Conservation (phyloP, 371 early-diverging fungal species). For the Umbelopsis sp. region DNA sequence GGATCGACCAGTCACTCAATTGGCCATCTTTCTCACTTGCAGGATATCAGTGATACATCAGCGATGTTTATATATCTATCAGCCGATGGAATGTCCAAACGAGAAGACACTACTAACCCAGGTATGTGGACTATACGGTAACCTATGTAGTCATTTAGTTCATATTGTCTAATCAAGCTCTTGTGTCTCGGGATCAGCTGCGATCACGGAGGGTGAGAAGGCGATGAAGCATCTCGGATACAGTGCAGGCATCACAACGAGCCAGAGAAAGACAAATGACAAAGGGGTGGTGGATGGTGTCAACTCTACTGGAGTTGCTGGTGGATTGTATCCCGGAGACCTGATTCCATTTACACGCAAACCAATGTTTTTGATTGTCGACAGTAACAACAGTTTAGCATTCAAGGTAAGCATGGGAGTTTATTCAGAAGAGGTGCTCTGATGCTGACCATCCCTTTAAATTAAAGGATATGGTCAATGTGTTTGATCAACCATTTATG, state of each 20-base stretch:
- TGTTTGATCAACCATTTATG: constrained; percentile 88
- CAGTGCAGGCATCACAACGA: constrained; percentile 70
- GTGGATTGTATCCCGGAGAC: constrained; percentile 86
- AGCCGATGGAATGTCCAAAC: constrained; percentile 71
- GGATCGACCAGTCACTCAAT: neutral
- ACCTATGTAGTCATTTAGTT: neutral
- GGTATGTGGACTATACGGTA: constrained; percentile 21
- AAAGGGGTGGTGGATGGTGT: constrained; percentile 20
- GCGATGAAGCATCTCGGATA: constrained; percentile 51
- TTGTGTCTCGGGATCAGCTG: too few relatives aligned
- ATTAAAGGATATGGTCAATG: constrained; percentile 62
- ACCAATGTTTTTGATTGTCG: constrained; percentile 90
- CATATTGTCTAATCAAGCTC: neutral
- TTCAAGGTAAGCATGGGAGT: constrained; percentile 59
- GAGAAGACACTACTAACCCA: constrained; percentile 17
- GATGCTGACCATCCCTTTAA: too few relatives aligned
- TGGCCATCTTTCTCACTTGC: constrained; percentile 19
- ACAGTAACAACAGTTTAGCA: constrained; percentile 81
- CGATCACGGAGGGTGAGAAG: neutral
- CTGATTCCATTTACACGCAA: constrained; percentile 92
- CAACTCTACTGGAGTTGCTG: constrained; percentile 14
- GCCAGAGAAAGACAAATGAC: constrained; percentile 41
- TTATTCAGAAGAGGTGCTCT: too few relatives aligned
- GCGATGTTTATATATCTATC: constrained; percentile 89
- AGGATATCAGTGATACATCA: constrained; percentile 81